Evolutionary conservation across 345 rosid genomes (phyloP).

Genomic region (Hibiscus mutabilis): DNA sequence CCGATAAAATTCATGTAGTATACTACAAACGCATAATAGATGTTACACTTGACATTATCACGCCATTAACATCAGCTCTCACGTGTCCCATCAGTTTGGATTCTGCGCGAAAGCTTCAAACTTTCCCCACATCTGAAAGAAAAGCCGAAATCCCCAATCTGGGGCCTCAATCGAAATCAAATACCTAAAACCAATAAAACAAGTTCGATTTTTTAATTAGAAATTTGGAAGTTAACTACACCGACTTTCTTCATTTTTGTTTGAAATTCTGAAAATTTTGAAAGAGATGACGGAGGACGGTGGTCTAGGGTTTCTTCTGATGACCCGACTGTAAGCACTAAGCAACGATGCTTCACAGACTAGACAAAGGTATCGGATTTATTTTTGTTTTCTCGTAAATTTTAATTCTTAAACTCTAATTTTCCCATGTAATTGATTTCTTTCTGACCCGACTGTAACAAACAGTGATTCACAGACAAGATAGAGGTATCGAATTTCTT

Average conservation of each 20-base stretch:
- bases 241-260: background rate
- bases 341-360: constrained; percentile 32
- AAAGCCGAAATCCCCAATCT: background rate
- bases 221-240: background rate
- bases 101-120: background rate
- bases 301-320: constrained; percentile 36
- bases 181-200: background rate
- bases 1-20: too few species aligned
- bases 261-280: background rate
- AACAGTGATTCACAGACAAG: constrained; percentile 29
- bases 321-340: constrained; percentile 19
- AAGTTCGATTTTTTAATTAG: background rate
- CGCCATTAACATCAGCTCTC: background rate
- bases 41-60: background rate
- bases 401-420: background rate
- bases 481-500: constrained; percentile 33
- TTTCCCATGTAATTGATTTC: constrained; percentile 3
- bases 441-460: constrained; percentile 21
- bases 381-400: background rate
- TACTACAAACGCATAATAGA: too few species aligned
- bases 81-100: background rate
- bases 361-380: constrained; percentile 39
- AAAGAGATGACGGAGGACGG: constrained; percentile 41
- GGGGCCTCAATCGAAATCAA: background rate
- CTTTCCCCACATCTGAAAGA: background rate